Percentiles rank a stretch among this genome's conserved stretches.
These are phyloP conservation scores for Maudiozyma turicensis DNA, from an alignment of 805 yeast species.

Conservation along the genomic window DNA sequence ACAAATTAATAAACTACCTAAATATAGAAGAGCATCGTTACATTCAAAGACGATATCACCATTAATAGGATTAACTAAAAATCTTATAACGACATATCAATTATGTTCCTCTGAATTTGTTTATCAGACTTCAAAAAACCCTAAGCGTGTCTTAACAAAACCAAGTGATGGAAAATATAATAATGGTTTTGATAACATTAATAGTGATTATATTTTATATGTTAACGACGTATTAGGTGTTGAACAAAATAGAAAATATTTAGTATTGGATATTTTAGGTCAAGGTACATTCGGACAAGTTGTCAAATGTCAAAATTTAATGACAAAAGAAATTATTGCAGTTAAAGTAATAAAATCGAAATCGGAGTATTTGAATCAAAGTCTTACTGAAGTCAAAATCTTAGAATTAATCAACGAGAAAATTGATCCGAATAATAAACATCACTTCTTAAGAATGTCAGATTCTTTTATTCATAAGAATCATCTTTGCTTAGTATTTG, in stretches of 20 bases:
- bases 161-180: slow-evolving; percentile 77
- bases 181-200: slow-evolving; percentile 80
- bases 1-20: slow-evolving; percentile 48
- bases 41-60: slow-evolving; percentile 67
- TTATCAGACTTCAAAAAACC: slow-evolving; percentile 78
- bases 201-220: slow-evolving; percentile 82
- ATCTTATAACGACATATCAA: slow-evolving; percentile 69
- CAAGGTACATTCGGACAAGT: slow-evolving; percentile 99
- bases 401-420: slow-evolving; percentile 70
- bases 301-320: slow-evolving; percentile 69
- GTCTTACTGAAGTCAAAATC: slow-evolving; percentile 80
- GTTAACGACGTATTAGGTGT: slow-evolving; percentile 90
- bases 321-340: slow-evolving; percentile 81
- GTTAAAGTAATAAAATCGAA: slow-evolving; percentile 90
- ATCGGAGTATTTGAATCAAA: slow-evolving; percentile 85
- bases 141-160: slow-evolving; percentile 84
- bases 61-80: slow-evolving; percentile 64
- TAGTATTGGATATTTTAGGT: slow-evolving; percentile 85
- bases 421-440: slow-evolving; percentile 59
- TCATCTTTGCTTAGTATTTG: slow-evolving; percentile 89
- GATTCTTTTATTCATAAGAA: slow-evolving; percentile 89
- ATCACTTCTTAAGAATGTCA: slow-evolving; percentile 64
- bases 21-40: slow-evolving; percentile 60
- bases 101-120: slow-evolving; percentile 79
- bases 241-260: slow-evolving; percentile 58